Base-by-base conservation (phyloP, 139 green algal genomes). In the Auxenochlorella pyrenoidosa region DNA sequence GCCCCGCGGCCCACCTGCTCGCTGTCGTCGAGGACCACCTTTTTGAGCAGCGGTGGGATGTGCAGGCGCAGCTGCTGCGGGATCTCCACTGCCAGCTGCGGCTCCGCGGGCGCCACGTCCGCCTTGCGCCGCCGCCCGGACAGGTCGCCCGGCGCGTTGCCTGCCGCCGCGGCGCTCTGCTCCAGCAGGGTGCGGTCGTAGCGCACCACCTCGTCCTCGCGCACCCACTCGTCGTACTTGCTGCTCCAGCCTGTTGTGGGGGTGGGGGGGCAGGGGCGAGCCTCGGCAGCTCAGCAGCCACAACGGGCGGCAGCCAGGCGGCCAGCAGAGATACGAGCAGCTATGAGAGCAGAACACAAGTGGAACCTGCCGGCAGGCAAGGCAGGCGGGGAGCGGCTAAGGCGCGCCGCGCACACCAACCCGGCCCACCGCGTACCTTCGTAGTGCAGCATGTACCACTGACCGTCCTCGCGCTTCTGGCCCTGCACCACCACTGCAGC, bases 201-300 rank as follows among this genome's bases (percentile, higher is more conserved):
- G 36, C 89, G 89, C 59, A 88, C 40, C 60, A 94, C 51, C 24
- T 86, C 85, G 6, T 43, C 43, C 82, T 94, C 92, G 80, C 96
- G 92, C 66, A 97, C 93, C 95, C 95, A 97, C 71, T 96, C 94
- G 82, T 98, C 94, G 79, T 91, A 94, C 76, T 96, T 94, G 85
- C 96, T 96, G 88, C 96, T 97, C 93, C 93, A 97, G 21, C 93
- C 87, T 77, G 63, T 18, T 40, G 32, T 5, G 38, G 6, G 44
- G 40, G 66, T 26, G 32, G 16, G 43, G 43, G 34, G 51, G 34
- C 43, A n/a, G 19, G 82, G 21, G n/a, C 0, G 44, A 28, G 32
- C n/a, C n/a, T n/a, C n/a, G 19, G 44, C 1, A 5, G 1, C 30
- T 44, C 76, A 15, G 71, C 18, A 43, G 83, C 68, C 41, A 24